These are phyloP conservation scores for Chalciporus piperatus DNA, from an alignment of 768 basidiomycete species.

Conservation along the genomic window DNA sequence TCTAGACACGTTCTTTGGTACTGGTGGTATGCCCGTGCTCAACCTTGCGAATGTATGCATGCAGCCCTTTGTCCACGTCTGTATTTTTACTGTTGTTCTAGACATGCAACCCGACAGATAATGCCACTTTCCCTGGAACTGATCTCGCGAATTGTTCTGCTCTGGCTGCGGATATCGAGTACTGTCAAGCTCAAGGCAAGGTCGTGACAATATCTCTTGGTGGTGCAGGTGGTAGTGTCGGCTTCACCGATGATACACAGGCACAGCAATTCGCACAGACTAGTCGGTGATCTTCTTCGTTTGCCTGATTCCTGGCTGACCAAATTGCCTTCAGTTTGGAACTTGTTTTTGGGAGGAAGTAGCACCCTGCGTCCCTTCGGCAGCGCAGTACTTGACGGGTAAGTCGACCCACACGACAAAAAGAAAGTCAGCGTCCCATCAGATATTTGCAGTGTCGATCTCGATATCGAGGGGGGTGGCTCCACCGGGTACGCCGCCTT, in stretches of 20 bases:
- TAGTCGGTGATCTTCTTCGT: constrained; percentile 13
- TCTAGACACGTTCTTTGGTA: constrained; percentile 60
- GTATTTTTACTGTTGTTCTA: constrained; percentile 12
- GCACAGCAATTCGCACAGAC: constrained; percentile 33
- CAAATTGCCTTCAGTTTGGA: constrained; percentile 32
- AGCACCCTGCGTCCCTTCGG: constrained; percentile 44
- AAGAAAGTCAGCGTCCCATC: background rate
- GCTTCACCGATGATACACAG: constrained; percentile 37
- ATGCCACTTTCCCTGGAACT: constrained; percentile 41
- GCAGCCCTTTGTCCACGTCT: background rate
- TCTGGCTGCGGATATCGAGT: constrained; percentile 41
- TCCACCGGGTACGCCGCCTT: constrained; percentile 50
- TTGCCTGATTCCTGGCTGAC: constrained; percentile 4
- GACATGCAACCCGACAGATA: constrained; percentile 42
- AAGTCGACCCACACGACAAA: constrained; percentile 5
- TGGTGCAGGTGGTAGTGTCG: constrained; percentile 40
- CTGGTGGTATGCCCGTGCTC: constrained; percentile 59
- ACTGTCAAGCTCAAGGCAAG: constrained; percentile 46
- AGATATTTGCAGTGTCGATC: constrained; percentile 47
- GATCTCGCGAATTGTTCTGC: constrained; percentile 38
- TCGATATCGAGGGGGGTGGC: constrained; percentile 73
- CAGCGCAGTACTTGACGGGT: constrained; percentile 46
- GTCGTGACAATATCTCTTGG: constrained; percentile 46
- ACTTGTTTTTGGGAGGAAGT: constrained; percentile 47
- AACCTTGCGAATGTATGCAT: constrained; percentile 63